Evolutionary conservation across 306 rosid species (phyloP).

Genomic region (Cucurbita moschata): DNA sequence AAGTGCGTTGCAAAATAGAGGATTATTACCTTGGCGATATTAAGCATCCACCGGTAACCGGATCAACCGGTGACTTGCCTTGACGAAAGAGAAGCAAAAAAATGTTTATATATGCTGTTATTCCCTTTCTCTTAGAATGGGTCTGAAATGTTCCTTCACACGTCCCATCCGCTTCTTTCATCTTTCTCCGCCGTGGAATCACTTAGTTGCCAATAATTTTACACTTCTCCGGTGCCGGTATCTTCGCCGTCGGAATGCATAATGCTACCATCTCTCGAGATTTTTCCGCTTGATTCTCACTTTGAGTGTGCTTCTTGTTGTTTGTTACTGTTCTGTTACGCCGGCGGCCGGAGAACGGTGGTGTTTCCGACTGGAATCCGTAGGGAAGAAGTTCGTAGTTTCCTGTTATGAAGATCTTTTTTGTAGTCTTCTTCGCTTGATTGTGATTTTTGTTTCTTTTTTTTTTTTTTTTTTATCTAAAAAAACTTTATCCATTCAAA

Average conservation of each 20-base stretch:
- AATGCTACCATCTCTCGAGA: background rate
- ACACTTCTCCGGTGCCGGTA: slow-evolving; percentile 1
- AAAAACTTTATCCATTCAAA: background rate
- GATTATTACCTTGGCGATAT: slow-evolving; percentile 18
- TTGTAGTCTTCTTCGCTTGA: background rate
- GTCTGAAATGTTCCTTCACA: slow-evolving; percentile 36
- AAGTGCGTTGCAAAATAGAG: background rate
- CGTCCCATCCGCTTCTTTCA: slow-evolving; percentile 26
- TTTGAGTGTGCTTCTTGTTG: background rate
- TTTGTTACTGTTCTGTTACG: slow-evolving; percentile 7
- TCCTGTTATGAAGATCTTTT: background rate
- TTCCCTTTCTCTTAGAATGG: slow-evolving; percentile 39
- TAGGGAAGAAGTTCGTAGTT: background rate
- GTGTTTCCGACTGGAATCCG: background rate
- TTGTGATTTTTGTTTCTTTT: background rate
- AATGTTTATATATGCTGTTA: slow-evolving; percentile 23
- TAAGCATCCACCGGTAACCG: slow-evolving; percentile 40
- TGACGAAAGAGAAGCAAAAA: slow-evolving; percentile 25
- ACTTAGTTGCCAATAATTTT: slow-evolving; percentile 24
- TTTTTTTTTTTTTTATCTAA: background rate
- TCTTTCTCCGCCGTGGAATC: slow-evolving; percentile 12
- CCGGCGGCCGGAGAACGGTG: slow-evolving; percentile 16
- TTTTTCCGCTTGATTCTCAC: background rate
- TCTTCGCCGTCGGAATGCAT: background rate
- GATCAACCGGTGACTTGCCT: slow-evolving; percentile 23